Percentiles rank a stretch among this genome's conserved stretches.
These are phyloP conservation scores for Cordyceps cateniannulata DNA, from an alignment of 2,329 filamentous ascomycete genomes.

Conservation along the genomic window DNA sequence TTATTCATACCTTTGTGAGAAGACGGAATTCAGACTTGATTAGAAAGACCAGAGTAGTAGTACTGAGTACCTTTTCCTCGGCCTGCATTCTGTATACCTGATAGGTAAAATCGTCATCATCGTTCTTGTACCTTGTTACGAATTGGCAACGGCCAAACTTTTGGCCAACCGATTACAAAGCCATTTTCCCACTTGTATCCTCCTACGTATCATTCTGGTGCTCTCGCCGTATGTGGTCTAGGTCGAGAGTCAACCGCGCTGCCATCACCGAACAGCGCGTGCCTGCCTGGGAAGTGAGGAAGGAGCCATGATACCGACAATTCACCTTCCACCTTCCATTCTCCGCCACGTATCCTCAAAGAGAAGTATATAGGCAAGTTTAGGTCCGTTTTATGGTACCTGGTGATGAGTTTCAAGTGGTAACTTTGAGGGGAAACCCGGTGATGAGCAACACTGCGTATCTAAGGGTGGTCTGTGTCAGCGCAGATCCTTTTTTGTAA, in stretches of 20 bases:
- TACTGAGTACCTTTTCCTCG: neutral
- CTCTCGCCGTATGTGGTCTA: neutral
- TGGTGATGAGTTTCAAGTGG: neutral
- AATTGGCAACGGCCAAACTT: neutral
- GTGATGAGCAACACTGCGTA: neutral
- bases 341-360: neutral
- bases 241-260: neutral
- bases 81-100: neutral
- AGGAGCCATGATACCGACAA: neutral
- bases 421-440: neutral
- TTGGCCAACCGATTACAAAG: neutral
- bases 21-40: neutral
- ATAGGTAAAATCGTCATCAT: neutral
- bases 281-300: neutral
- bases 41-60: neutral
- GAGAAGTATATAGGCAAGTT: neutral
- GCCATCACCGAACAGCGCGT: neutral
- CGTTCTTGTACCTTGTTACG: neutral
- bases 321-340: neutral
- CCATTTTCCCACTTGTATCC: neutral
- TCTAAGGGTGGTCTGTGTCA: neutral
- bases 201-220: neutral
- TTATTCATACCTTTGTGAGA: neutral
- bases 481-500: neutral
- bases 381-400: neutral